These are phyloP conservation scores for Bruguiera hainesii DNA, from an alignment of 441 rosid species.

Conservation along the genomic window DNA sequence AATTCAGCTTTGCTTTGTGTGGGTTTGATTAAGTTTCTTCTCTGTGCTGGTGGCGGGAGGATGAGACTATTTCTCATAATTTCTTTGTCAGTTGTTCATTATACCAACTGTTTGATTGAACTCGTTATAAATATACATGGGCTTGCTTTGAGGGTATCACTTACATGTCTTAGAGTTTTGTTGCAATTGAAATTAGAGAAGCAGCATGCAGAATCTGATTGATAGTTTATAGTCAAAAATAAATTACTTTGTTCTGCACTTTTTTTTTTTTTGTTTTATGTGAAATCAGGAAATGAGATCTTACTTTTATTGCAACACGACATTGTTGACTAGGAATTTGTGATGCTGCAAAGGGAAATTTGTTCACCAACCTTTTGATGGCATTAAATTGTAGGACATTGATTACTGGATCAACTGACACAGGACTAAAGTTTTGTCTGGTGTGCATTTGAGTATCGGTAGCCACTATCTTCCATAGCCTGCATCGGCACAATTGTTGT, in stretches of 20 bases:
- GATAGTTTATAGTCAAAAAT: not conserved
- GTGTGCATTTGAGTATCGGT: constrained; percentile 21
- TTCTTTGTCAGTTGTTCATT: constrained; percentile 16
- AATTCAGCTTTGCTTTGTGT: constrained; percentile 13
- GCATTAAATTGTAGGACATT: constrained; percentile 18
- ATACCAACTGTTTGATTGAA: constrained; percentile 15
- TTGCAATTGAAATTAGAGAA: constrained; percentile 11
- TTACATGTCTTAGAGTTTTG: constrained; percentile 10
- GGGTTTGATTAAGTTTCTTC: constrained; percentile 13
- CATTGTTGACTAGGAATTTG: constrained; percentile 9
- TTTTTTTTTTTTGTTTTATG: not conserved
- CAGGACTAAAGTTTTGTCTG: constrained; percentile 17
- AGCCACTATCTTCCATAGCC: constrained; percentile 5
- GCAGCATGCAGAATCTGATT: not conserved
- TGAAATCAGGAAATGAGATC: constrained; percentile 5
- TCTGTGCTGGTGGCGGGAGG: constrained; percentile 14
- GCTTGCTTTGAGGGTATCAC: constrained; percentile 15
- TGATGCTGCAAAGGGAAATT: constrained; percentile 11
- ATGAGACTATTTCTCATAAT: constrained; percentile 6
- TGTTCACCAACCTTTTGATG: constrained; percentile 13
- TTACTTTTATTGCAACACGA: not conserved
- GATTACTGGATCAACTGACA: not conserved
- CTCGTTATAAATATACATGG: constrained; percentile 23
- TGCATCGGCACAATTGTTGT: not conserved
- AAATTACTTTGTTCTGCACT: not conserved